A percentile compares a stretch with the other conserved stretches of the same genome.
Evolutionary conservation across 2,329 filamentous ascomycete species (phyloP).

Genomic region (Microsporum ferrugineum): DNA sequence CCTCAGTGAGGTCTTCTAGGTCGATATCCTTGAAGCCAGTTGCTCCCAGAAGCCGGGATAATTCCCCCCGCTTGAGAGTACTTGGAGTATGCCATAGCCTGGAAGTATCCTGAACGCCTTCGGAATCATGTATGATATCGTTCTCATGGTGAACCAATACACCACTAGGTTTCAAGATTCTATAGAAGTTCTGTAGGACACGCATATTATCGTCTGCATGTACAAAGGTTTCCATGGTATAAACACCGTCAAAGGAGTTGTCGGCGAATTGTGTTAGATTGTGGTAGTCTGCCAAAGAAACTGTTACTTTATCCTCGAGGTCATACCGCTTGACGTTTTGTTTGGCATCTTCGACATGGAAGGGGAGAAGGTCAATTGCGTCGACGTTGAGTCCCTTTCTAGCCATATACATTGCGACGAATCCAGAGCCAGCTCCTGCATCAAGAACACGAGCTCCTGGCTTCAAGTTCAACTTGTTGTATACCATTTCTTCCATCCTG

Average conservation of each 20-base stretch:
- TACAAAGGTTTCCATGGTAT: slow-evolving; percentile 48
- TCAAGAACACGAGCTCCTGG: slow-evolving; percentile 39
- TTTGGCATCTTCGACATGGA: slow-evolving; percentile 37
- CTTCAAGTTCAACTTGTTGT: slow-evolving; percentile 28
- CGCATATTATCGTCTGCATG: slow-evolving; percentile 40
- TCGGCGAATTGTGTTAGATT: slow-evolving; percentile 34
- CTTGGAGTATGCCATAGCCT: slow-evolving; percentile 3
- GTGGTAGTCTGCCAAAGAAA: slow-evolving; percentile 42
- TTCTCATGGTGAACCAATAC: slow-evolving; percentile 6
- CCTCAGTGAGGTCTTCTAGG: slow-evolving; percentile 4
- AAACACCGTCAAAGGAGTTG: slow-evolving; percentile 40
- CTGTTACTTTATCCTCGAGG: slow-evolving; percentile 28
- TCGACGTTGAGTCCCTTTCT: slow-evolving; percentile 31
- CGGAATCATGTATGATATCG: slow-evolving; percentile 4
- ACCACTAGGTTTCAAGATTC: slow-evolving; percentile 40
- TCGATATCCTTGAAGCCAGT: slow-evolving; percentile 7
- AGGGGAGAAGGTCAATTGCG: slow-evolving; percentile 41
- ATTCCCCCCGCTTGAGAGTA: slow-evolving; percentile 6
- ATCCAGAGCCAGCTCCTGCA: slow-evolving; percentile 41
- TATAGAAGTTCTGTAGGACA: slow-evolving; percentile 38
- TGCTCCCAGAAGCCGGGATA: neutral
- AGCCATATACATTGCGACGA: slow-evolving; percentile 42
- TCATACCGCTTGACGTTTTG: slow-evolving; percentile 29
- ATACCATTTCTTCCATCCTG: slow-evolving; percentile 42
- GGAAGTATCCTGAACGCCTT: slow-evolving; percentile 4